Conservation (phyloP, 2,329 filamentous ascomycete genomes). For the Aureobasidium uvarum region DNA sequence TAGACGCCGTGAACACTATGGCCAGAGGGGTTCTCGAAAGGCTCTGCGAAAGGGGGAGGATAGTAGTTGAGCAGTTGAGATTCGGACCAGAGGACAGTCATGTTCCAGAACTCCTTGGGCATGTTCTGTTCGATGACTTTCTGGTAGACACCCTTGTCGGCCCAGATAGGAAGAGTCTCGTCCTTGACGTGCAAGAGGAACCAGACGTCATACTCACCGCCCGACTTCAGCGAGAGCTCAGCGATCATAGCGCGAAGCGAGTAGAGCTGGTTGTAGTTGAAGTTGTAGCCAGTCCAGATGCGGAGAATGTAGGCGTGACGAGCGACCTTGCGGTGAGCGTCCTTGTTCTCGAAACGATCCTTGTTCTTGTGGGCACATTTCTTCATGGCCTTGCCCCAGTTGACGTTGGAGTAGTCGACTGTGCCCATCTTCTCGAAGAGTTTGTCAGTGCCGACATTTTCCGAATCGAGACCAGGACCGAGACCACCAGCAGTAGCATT, state of each 20-base stretch:
- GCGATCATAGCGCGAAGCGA: slow-evolving; percentile 80
- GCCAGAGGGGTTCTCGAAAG: slow-evolving; percentile 60
- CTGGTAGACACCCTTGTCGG: slow-evolving; percentile 66
- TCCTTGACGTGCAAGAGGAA: slow-evolving; percentile 84
- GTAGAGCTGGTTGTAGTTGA: slow-evolving; percentile 74
- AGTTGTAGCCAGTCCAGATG: slow-evolving; percentile 78
- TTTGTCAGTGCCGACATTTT: slow-evolving; percentile 46
- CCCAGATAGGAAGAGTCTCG: slow-evolving; percentile 71
- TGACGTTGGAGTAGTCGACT: slow-evolving; percentile 49
- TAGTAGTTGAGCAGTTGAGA: slow-evolving; percentile 90
- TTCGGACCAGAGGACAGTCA: slow-evolving; percentile 91
- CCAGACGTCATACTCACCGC: slow-evolving; percentile 83
- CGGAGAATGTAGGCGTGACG: slow-evolving; percentile 82
- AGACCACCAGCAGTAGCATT: slow-evolving; percentile 48
- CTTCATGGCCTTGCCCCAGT: slow-evolving; percentile 51
- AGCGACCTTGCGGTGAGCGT: slow-evolving; percentile 44
- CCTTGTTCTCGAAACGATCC: slow-evolving; percentile 44
- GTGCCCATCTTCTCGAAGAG: slow-evolving; percentile 53
- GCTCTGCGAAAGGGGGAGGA: slow-evolving; percentile 78
- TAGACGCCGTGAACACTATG: slow-evolving; percentile 84
- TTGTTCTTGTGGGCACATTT: slow-evolving; percentile 52
- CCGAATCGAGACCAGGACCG: slow-evolving; percentile 48
- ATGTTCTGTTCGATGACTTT: slow-evolving; percentile 66
- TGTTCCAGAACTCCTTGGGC: slow-evolving; percentile 80
- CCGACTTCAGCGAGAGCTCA: slow-evolving; percentile 75